Evolutionary conservation across 805 yeast genomes (phyloP).

Genomic region (Wickerhamomyces alni): DNA sequence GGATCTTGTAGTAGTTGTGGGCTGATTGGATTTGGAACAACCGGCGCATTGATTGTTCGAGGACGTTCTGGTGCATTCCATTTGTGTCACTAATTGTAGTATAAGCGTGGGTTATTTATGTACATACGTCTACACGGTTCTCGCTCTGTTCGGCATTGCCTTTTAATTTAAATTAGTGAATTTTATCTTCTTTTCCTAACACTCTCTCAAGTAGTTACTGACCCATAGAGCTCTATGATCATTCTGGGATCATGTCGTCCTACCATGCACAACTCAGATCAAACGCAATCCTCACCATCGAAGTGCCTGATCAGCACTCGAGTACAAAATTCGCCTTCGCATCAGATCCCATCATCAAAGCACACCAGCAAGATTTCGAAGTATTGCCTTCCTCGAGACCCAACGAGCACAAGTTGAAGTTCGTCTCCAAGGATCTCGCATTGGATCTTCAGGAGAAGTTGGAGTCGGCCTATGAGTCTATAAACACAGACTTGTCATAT

Average conservation of each 20-base stretch:
- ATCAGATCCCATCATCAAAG: neutral
- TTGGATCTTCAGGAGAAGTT: slow-evolving; percentile 5
- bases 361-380: neutral
- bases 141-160: too few relatives aligned
- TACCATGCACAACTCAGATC: slow-evolving; percentile 21
- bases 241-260: neutral
- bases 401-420: slow-evolving; percentile 8
- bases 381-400: neutral
- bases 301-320: neutral
- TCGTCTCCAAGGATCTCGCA: slow-evolving; percentile 17
- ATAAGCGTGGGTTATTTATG: too few relatives aligned
- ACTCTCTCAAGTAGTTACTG: neutral
- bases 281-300: slow-evolving; percentile 19
- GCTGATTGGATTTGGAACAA: too few relatives aligned
- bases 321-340: neutral
- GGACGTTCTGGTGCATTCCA: too few relatives aligned
- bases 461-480: neutral
- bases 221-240: neutral
- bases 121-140: too few relatives aligned
- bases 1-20: too few relatives aligned
- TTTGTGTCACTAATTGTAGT: too few relatives aligned
- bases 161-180: too few relatives aligned
- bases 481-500: slow-evolving; percentile 15
- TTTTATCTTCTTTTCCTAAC: too few relatives aligned
- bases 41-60: too few relatives aligned